phyloP scores from a whole-genome alignment of 1,284 basidiomycete genomes.

The Schizophyllum amplum region DNA sequence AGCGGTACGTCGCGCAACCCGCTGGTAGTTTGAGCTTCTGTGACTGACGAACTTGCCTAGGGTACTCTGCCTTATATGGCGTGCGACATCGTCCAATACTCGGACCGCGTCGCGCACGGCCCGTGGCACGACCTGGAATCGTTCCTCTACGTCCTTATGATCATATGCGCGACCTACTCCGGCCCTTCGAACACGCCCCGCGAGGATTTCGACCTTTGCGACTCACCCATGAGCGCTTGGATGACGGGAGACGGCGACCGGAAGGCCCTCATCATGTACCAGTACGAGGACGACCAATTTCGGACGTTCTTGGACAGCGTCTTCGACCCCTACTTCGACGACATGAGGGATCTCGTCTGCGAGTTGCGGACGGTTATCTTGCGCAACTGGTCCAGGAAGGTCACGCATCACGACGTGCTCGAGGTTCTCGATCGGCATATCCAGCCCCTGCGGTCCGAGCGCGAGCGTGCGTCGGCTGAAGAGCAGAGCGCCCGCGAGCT shows the following conservation, averaged over 20 bases:
- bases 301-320: background rate
- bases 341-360: background rate
- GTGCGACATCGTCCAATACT: background rate
- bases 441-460: no score
- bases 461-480: no score
- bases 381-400: no score
- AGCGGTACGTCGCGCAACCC: background rate
- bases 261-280: slow-evolving; percentile 1
- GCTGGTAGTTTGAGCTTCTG: background rate
- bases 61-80: slow-evolving; percentile 8
- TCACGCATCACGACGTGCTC: no score
- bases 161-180: slow-evolving; percentile 4
- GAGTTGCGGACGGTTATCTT: background rate
- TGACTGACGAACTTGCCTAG: background rate
- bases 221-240: background rate
- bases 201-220: background rate
- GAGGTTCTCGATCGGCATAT: no score
- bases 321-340: slow-evolving; percentile 4
- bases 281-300: background rate
- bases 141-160: slow-evolving; percentile 7
- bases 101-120: background rate
- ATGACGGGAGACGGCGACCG: background rate
- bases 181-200: slow-evolving; percentile 1
- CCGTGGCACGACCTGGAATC: slow-evolving; percentile 8
- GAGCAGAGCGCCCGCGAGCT: no score